Evolutionary conservation across 2,329 filamentous ascomycete species (phyloP).

Genomic region (Arthrobotrys entomopaga): DNA sequence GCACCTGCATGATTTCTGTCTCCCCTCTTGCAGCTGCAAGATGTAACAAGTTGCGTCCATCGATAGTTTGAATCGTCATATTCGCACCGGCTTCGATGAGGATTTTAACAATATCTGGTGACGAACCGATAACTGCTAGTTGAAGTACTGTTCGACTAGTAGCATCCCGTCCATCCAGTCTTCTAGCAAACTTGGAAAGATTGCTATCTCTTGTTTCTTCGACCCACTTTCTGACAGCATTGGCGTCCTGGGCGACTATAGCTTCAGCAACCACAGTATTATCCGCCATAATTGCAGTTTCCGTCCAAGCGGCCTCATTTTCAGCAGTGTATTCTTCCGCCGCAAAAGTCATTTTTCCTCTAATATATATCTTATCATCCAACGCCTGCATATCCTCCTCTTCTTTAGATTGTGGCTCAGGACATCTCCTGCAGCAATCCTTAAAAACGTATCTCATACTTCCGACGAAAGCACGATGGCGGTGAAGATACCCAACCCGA

Average conservation of each 20-base stretch:
- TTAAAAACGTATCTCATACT: conserved; percentile 76
- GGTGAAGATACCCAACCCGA: conserved; percentile 79
- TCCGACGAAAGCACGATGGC: conserved; percentile 83
- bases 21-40: conserved; percentile 78
- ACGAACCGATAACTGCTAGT: conserved; percentile 76
- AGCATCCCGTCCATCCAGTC: conserved; percentile 78
- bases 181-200: conserved; percentile 68
- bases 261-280: conserved; percentile 80
- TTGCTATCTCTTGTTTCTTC: conserved; percentile 65
- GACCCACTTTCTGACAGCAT: conserved; percentile 77
- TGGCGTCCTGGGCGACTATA: conserved; percentile 78
- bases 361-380: conserved; percentile 78
- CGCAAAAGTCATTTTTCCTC: conserved; percentile 65
- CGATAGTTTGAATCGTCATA: conserved; percentile 77
- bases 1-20: conserved; percentile 74
- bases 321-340: not conserved
- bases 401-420: conserved; percentile 73
- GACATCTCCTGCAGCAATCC: conserved; percentile 85
- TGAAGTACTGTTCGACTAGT: conserved; percentile 83
- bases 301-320: conserved; percentile 26
- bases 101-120: conserved; percentile 72
- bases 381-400: conserved; percentile 77
- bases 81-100: conserved; percentile 78
- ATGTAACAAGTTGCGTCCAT: conserved; percentile 83
- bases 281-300: conserved; percentile 87